These are phyloP conservation scores for Polygonum maritimum DNA, from an alignment of 148 eudicot genomes.

Conservation along the genomic window DNA sequence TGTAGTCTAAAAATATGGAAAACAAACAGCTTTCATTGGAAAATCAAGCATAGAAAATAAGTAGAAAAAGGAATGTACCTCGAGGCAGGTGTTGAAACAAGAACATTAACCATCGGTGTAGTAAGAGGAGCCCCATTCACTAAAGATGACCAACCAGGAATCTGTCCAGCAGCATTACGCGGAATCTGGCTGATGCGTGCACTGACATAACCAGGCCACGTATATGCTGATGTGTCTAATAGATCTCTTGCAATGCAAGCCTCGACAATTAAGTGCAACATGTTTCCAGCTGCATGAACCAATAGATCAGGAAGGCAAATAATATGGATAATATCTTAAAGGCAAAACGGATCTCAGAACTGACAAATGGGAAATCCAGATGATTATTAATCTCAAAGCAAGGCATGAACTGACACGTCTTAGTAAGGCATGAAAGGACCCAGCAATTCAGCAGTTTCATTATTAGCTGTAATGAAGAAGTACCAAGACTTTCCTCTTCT, in stretches of 20 bases:
- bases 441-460: neutral
- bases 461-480: neutral
- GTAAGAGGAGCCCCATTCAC: slow-evolving; percentile 84
- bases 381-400: neutral
- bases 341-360: neutral
- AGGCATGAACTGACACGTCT: too few relatives aligned
- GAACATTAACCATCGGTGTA: slow-evolving; percentile 48
- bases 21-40: neutral
- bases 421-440: neutral
- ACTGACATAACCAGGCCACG: slow-evolving; percentile 92
- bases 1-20: neutral
- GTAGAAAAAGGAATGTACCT: slow-evolving; percentile 38
- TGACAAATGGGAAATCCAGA: neutral
- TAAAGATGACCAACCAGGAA: slow-evolving; percentile 37
- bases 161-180: neutral
- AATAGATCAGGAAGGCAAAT: neutral
- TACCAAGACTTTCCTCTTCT: neutral
- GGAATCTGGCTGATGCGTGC: slow-evolving; percentile 19
- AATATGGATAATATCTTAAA: neutral
- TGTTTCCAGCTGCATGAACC: slow-evolving; percentile 73
- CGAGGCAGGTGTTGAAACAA: slow-evolving; percentile 83
- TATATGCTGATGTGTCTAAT: slow-evolving; percentile 75
- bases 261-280: slow-evolving; percentile 88
- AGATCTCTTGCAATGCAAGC: slow-evolving; percentile 86
- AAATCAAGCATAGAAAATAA: neutral